These are phyloP conservation scores for Capsella bursapastoris DNA, from an alignment of 345 rosid species.

Conservation along the genomic window DNA sequence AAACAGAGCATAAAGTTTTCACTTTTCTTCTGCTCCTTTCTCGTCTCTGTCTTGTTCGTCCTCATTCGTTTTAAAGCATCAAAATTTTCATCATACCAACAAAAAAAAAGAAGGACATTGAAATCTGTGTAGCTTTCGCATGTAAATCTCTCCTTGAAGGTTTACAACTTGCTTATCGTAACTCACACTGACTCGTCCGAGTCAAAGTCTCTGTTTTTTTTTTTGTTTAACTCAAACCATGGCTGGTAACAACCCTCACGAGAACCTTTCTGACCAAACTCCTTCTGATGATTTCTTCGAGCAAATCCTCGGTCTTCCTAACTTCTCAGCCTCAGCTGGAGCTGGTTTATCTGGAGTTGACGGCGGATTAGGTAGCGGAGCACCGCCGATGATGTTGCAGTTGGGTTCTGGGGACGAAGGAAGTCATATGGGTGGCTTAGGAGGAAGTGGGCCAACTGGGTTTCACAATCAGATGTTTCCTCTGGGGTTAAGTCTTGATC, in stretches of 20 bases:
- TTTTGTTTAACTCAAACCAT: conserved; percentile 41
- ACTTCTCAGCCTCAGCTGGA: conserved; percentile 63
- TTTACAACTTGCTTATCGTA: conserved; percentile 28
- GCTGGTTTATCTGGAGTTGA: conserved; percentile 58
- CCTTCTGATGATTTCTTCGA: conserved; percentile 89
- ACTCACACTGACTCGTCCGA: conserved; percentile 45
- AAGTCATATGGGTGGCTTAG: conserved; percentile 55
- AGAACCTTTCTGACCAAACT: conserved; percentile 46
- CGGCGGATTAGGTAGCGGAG: conserved; percentile 50
- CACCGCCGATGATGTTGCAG: conserved; percentile 86
- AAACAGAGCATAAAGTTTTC: conserved; percentile 47
- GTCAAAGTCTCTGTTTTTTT: conserved; percentile 1
- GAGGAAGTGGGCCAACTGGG: conserved; percentile 54
- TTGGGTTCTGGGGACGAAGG: conserved; percentile 78
- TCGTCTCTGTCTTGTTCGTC: conserved; percentile 44
- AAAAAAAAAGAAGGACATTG: background rate
- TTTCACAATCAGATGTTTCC: conserved; percentile 83
- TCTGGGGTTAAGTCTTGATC: conserved; percentile 83
- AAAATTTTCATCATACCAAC: conserved; percentile 7
- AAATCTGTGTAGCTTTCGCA: conserved; percentile 39
- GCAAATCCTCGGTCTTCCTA: conserved; percentile 80
- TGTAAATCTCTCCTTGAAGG: conserved; percentile 46
- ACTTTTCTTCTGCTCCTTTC: conserved; percentile 42
- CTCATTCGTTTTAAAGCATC: conserved; percentile 42
- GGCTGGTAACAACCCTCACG: conserved; percentile 79